Evolutionary conservation across 2,329 filamentous ascomycete species (phyloP).

Genomic region (Cercospora sp.): DNA sequence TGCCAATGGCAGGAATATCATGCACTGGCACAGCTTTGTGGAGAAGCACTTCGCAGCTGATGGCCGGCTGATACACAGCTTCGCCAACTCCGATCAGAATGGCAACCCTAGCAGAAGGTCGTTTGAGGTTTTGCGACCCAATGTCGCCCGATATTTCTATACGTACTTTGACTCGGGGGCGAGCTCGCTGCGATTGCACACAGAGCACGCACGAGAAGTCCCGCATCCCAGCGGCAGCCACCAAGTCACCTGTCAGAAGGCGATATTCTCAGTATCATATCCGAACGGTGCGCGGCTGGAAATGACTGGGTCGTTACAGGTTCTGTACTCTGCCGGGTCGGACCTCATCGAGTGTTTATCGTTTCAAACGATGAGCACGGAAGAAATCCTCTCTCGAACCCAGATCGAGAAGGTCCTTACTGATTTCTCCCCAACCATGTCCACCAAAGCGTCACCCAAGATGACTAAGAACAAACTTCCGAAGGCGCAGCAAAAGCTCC

Average conservation of each 20-base stretch:
- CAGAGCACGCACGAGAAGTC: constrained; percentile 66
- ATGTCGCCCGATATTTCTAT: constrained; percentile 83
- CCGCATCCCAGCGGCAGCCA: constrained; percentile 63
- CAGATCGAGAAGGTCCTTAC: constrained; percentile 51
- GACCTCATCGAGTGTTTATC: constrained; percentile 84
- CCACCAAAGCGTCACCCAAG: constrained; percentile 48
- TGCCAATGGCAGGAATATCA: constrained; percentile 65
- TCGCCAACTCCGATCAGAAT: constrained; percentile 35
- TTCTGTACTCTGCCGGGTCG: constrained; percentile 69
- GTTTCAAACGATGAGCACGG: constrained; percentile 72
- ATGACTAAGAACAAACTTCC: constrained; percentile 55
- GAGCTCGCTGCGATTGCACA: constrained; percentile 78
- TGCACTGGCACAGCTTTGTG: constrained; percentile 79
- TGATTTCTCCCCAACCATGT: constrained; percentile 53
- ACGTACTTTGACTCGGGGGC: constrained; percentile 87
- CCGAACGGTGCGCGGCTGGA: constrained; percentile 66
- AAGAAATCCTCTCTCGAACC: constrained; percentile 78
- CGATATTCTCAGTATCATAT: constrained; percentile 88
- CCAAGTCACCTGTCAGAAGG: constrained; percentile 72
- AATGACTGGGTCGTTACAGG: constrained; percentile 67
- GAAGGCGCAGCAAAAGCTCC: constrained; percentile 41
- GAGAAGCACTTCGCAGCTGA: constrained; percentile 74
- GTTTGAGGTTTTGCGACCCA: constrained; percentile 81
- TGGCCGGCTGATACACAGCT: constrained; percentile 65
- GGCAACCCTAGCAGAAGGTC: constrained; percentile 60